phyloP scores from a whole-genome alignment of 352 stramenopile species.

The Globisporangium radiosum region DNA sequence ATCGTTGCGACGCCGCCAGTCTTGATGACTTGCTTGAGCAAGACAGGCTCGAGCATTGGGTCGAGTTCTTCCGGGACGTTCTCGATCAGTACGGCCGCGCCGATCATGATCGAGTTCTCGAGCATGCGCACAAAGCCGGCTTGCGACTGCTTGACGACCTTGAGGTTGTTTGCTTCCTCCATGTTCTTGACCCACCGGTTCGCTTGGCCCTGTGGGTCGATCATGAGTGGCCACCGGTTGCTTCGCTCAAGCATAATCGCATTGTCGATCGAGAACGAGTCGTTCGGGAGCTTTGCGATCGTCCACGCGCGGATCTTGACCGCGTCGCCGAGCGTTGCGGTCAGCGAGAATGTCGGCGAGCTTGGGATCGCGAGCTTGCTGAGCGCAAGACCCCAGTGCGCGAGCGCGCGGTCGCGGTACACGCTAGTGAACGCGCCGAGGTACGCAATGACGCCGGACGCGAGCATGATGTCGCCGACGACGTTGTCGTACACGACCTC shows the following conservation, averaged over 20 bases:
- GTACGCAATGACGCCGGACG: conserved; percentile 92
- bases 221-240: conserved; percentile 95
- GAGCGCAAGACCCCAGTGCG: conserved; percentile 69
- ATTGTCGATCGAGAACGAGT: conserved; percentile 95
- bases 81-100: conserved; percentile 89
- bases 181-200: conserved; percentile 95
- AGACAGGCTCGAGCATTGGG: conserved; percentile 90
- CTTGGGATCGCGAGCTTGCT: conserved; percentile 71
- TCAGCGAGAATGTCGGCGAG: conserved; percentile 74
- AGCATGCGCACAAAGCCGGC: conserved; percentile 92
- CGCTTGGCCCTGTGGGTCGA: conserved; percentile 93
- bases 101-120: conserved; percentile 94
- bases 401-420: conserved; percentile 88
- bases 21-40: conserved; percentile 92
- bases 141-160: conserved; percentile 93
- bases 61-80: conserved; percentile 93
- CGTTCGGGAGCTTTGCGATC: conserved; percentile 93
- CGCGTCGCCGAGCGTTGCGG: conserved; percentile 84
- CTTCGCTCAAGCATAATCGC: conserved; percentile 90
- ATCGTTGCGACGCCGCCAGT: conserved; percentile 87
- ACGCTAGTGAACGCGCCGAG: conserved; percentile 89
- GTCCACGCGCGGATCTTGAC: conserved; percentile 93
- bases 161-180: conserved; percentile 86
- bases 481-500: conserved; percentile 89
- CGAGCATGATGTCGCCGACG: conserved; percentile 91